Percentiles rank a stretch among this genome's conserved stretches.
These are phyloP conservation scores for Streptanthus diversifolius DNA, from an alignment of 345 rosid genomes.

Conservation along the genomic window DNA sequence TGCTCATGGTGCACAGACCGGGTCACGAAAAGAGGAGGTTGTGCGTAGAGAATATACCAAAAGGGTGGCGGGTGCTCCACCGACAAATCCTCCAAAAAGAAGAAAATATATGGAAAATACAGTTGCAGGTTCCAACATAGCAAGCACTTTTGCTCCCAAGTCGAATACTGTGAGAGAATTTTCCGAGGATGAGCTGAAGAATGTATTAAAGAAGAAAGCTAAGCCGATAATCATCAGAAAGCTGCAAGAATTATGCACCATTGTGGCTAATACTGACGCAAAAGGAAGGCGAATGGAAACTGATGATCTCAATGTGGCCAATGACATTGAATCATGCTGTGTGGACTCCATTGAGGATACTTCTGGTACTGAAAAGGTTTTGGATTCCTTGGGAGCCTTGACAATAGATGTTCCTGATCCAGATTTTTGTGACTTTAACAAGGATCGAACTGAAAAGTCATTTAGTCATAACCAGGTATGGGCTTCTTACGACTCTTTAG, in stretches of 20 bases:
- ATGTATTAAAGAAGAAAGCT: slow-evolving; percentile 48
- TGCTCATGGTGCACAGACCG: slow-evolving; percentile 49
- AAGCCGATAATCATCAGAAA: slow-evolving; percentile 38
- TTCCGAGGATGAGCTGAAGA: slow-evolving; percentile 43
- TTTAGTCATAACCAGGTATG: slow-evolving; percentile 57
- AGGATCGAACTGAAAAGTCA: slow-evolving; percentile 52
- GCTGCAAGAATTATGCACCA: slow-evolving; percentile 38
- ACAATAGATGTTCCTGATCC: slow-evolving; percentile 55
- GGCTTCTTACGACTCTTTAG: slow-evolving; percentile 65
- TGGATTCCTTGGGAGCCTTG: slow-evolving; percentile 38
- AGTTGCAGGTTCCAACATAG: slow-evolving; percentile 28
- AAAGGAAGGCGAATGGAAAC: slow-evolving; percentile 4
- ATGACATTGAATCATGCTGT: slow-evolving; percentile 5
- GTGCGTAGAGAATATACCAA: slow-evolving; percentile 50
- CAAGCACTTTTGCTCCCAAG: slow-evolving; percentile 27
- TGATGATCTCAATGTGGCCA: slow-evolving; percentile 20
- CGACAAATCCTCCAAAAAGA: slow-evolving; percentile 38
- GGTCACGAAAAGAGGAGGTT: slow-evolving; percentile 51
- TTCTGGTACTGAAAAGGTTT: slow-evolving; percentile 24
- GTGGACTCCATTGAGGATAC: slow-evolving; percentile 7
- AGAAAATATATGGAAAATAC: slow-evolving; percentile 46
- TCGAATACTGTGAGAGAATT: slow-evolving; percentile 37
- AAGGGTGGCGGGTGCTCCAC: slow-evolving; percentile 34
- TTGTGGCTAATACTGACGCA: slow-evolving; percentile 17
- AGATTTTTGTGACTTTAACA: slow-evolving; percentile 65